Evolutionary conservation across 2,329 filamentous ascomycete genomes (phyloP), one percentile per base, ranked within the genome.

Genomic region (Cladosporium cucumerinum): DNA sequence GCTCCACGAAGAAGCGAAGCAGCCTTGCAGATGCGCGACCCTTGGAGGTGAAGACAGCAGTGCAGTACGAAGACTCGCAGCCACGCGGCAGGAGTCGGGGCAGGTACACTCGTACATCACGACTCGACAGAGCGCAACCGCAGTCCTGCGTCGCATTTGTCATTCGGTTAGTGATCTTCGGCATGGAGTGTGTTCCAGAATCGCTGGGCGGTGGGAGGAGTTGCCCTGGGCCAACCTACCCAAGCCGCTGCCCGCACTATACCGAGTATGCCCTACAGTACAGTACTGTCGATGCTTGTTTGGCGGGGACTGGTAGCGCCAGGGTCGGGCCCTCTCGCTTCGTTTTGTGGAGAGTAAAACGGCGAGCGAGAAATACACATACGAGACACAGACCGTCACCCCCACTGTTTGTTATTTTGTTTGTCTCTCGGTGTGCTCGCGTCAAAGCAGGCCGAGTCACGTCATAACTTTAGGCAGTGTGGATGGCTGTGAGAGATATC

Each of bases 141-240:
- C 36, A 43, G 5, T 6, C 2, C 39, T 21, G 39, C n/a, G 39
- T 46, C 18, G 8, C 54, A 57, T 57, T 57, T 57, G 54, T 57
- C 54, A 57, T 57, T 21, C 32, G 54, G 26, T 34, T 21, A 34
- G 54, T 36, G 54, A 57, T 57, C 54, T 57, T 39, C 54, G 23
- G 54, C 28, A 23, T 23, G 54, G 11, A 21, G 14, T 16, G 54
- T 21, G 54, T 57, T 57, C 54, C 54, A 57, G 54, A 57, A 36
- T 34, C 18, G 54, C 32, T 57, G 30, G 54, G 30, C 51, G 28
- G 28, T 36, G 52, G 52, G 16, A 57, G 28, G 1, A 30, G 28
- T 57, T 36, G 52, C 52, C 52, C 30, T 57, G 16, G 52, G 34
- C 34, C 18, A 43, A 43, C 18, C 36, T 43, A 43, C 36, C 46